These are phyloP conservation scores for Aureobasidium subglaciale DNA, from an alignment of 2,329 filamentous ascomycete genomes.

Conservation along the genomic window DNA sequence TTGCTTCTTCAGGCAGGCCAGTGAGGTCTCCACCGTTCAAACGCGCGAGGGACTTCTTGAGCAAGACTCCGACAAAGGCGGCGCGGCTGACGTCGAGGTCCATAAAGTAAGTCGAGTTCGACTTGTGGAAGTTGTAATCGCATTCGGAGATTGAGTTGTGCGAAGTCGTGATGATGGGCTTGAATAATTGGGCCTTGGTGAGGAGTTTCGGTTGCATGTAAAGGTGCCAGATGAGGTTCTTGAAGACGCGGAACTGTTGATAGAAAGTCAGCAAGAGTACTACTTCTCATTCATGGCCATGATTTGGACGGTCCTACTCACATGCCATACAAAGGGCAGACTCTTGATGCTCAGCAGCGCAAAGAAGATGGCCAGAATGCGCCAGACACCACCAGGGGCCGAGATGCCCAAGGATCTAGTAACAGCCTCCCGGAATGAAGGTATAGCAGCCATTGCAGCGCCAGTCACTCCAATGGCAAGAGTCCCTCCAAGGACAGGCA, in stretches of 20 bases:
- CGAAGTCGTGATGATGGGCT: conserved; percentile 59
- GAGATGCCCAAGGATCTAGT: conserved; percentile 19
- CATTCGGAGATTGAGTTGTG: conserved; percentile 67
- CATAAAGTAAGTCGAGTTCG: conserved; percentile 77
- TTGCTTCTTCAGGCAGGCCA: conserved; percentile 26
- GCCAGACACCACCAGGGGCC: conserved; percentile 25
- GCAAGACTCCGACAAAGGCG: conserved; percentile 60
- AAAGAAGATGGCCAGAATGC: conserved; percentile 42
- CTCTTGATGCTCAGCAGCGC: conserved; percentile 64
- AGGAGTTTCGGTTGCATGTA: conserved; percentile 38
- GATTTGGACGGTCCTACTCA: conserved; percentile 29
- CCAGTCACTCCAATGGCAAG: conserved; percentile 22
- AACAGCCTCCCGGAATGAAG: conserved; percentile 24
- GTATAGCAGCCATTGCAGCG: conserved; percentile 21
- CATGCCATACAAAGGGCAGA: conserved; percentile 68
- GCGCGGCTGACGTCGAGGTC: conserved; percentile 80
- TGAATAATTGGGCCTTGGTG: conserved; percentile 60
- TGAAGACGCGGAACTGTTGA: conserved; percentile 39
- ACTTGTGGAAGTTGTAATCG: conserved; percentile 82
- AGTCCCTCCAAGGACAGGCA: conserved; percentile 25
- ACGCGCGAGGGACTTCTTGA: conserved; percentile 38
- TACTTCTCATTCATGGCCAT: background rate
- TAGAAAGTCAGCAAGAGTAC: background rate
- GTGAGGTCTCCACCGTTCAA: conserved; percentile 30
- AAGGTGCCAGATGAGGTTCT: conserved; percentile 40